phyloP scores from a whole-genome alignment of 2,329 filamentous ascomycete species.

The Aspergillaceae sp. region DNA sequence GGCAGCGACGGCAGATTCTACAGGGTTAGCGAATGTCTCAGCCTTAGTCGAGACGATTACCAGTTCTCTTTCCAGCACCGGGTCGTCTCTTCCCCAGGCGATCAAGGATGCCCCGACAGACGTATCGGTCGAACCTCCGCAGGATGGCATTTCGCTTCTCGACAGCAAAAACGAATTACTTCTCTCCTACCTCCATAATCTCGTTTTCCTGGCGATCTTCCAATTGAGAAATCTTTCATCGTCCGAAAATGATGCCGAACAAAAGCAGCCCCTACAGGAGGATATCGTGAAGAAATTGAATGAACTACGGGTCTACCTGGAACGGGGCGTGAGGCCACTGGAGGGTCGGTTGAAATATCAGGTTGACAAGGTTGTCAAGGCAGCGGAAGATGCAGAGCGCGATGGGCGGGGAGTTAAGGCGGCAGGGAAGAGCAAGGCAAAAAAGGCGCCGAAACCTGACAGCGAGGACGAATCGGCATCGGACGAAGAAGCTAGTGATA shows the following conservation, averaged over 20 bases:
- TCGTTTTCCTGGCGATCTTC: conserved; percentile 76
- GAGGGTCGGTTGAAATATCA: conserved; percentile 91
- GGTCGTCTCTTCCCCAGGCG: conserved; percentile 26
- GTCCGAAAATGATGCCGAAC: conserved; percentile 23
- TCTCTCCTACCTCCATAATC: conserved; percentile 88
- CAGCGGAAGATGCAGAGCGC: conserved; percentile 53
- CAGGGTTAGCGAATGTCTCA: conserved; percentile 19
- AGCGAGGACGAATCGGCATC: conserved; percentile 19
- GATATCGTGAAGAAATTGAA: conserved; percentile 78
- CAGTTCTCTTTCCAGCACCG: conserved; percentile 25
- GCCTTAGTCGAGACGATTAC: conserved; percentile 27
- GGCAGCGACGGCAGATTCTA: conserved; percentile 16
- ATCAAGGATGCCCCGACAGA: conserved; percentile 40
- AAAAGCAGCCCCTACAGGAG: conserved; percentile 45
- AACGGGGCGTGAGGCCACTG: conserved; percentile 81
- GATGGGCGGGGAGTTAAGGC: conserved; percentile 18
- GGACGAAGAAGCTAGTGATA: conserved; percentile 18
- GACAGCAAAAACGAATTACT: conserved; percentile 97
- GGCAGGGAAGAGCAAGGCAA: conserved; percentile 21
- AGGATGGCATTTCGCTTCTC: conserved; percentile 85
- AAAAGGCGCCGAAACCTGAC: conserved; percentile 21
- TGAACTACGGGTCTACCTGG: conserved; percentile 82
- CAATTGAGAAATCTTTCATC: conserved; percentile 57
- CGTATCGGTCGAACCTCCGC: conserved; percentile 64
- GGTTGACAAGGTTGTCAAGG: conserved; percentile 86